phyloP scores from a whole-genome alignment of 139 green algal species.

The Desmodesmus armatus region DNA sequence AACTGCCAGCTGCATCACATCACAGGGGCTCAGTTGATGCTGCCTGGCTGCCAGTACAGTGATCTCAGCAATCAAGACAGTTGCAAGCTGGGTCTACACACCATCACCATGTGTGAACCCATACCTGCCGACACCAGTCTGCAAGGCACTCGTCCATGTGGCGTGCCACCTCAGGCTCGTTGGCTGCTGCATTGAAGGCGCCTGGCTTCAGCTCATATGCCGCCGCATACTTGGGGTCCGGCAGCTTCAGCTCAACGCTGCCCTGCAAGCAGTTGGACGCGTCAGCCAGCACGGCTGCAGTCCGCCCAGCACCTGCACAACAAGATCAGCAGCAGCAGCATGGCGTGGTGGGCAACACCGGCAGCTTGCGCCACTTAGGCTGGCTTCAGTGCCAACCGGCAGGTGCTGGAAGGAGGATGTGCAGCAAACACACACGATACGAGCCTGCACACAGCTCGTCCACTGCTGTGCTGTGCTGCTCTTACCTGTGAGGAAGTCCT shows the following conservation, averaged over 20 bases:
- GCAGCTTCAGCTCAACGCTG: slow-evolving; percentile 79
- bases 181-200: slow-evolving; percentile 66
- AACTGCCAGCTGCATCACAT: no score
- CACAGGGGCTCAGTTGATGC: no score
- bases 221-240: slow-evolving; percentile 66
- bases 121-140: slow-evolving; percentile 73
- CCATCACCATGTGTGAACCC: not conserved
- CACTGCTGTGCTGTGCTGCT: not conserved
- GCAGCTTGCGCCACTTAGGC: no score
- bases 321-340: not conserved
- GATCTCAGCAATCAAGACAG: not conserved
- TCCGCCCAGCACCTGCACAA: slow-evolving; percentile 62
- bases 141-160: slow-evolving; percentile 70
- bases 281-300: slow-evolving; percentile 77
- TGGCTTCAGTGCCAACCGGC: not conserved
- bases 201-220: slow-evolving; percentile 71
- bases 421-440: not conserved
- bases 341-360: no score
- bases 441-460: not conserved
- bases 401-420: not conserved
- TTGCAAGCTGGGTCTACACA: not conserved
- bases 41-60: slow-evolving; percentile 17
- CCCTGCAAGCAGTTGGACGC: slow-evolving; percentile 71
- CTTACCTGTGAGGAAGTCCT: slow-evolving; percentile 65
- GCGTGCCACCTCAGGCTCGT: slow-evolving; percentile 52